phyloP scores from a whole-genome alignment of 2,329 filamentous ascomycete genomes.

The Sarocladium brachiariae region DNA sequence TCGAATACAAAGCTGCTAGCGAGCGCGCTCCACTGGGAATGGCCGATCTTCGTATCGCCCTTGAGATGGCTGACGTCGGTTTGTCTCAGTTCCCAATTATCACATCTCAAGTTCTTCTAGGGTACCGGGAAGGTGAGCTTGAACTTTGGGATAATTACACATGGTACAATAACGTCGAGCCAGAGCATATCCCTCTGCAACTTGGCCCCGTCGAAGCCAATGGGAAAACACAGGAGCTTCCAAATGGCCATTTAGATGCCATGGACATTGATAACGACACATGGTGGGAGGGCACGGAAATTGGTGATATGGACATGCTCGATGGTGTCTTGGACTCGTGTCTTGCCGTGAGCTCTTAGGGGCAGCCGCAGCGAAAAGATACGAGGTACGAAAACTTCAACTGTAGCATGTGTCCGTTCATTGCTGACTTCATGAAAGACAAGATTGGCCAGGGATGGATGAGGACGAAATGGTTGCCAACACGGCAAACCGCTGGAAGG shows the following conservation, averaged over 20 bases:
- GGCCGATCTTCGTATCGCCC: slow-evolving; percentile 68
- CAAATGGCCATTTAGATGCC: slow-evolving; percentile 39
- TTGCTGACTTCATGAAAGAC: background rate
- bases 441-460: background rate
- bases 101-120: slow-evolving; percentile 60
- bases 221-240: slow-evolving; percentile 28
- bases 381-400: background rate
- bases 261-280: slow-evolving; percentile 54
- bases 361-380: background rate
- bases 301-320: slow-evolving; percentile 43
- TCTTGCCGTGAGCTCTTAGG: slow-evolving; percentile 37
- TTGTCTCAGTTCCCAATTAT: slow-evolving; percentile 73
- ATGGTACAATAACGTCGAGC: slow-evolving; percentile 36
- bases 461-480: background rate
- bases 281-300: slow-evolving; percentile 57
- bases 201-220: slow-evolving; percentile 26
- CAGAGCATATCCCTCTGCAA: slow-evolving; percentile 18
- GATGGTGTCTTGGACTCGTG: slow-evolving; percentile 52
- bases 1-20: slow-evolving; percentile 71
- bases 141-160: slow-evolving; percentile 59
- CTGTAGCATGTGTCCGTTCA: background rate
- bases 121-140: slow-evolving; percentile 69
- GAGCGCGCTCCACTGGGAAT: slow-evolving; percentile 67
- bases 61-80: slow-evolving; percentile 69
- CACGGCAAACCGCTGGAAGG: background rate